Evolutionary conservation across 208 protist species (phyloP).

Genomic region (Wallacemonas sp.): DNA sequence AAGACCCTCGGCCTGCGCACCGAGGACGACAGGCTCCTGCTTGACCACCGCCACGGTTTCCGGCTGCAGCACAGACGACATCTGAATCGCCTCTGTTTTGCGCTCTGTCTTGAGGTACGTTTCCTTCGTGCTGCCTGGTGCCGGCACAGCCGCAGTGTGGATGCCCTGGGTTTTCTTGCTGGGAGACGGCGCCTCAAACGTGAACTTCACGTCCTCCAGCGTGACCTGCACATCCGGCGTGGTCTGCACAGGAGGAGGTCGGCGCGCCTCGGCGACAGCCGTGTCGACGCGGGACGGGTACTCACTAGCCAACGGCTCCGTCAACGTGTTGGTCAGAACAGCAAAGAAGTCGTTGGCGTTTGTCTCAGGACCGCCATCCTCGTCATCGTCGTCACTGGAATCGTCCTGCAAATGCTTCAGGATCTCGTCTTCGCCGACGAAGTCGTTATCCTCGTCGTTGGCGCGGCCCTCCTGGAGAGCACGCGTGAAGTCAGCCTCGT

Average conservation of each 20-base stretch:
- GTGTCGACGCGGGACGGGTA: background rate
- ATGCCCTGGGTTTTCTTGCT: background rate
- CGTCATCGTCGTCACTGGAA: conserved; percentile 39
- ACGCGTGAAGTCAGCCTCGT: conserved; percentile 65
- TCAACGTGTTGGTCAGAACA: conserved; percentile 9
- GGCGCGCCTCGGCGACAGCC: background rate
- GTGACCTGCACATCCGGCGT: conserved; percentile 4
- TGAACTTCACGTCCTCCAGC: conserved; percentile 26
- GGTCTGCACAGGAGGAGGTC: background rate
- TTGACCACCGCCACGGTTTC: background rate
- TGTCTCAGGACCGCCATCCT: conserved; percentile 17
- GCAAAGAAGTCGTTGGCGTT: conserved; percentile 20
- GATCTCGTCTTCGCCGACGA: conserved; percentile 43
- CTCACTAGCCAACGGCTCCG: conserved; percentile 4
- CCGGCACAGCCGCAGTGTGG: background rate
- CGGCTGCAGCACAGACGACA: background rate
- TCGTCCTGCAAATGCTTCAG: conserved; percentile 49
- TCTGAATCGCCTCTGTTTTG: conserved; percentile 12
- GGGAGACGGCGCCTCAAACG: conserved; percentile 22
- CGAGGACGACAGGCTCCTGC: background rate
- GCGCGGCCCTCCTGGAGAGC: conserved; percentile 50
- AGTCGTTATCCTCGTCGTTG: conserved; percentile 43
- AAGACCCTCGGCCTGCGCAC: conserved; percentile 18
- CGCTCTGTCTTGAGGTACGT: conserved; percentile 12
- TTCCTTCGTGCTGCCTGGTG: conserved; percentile 5